Evolutionary conservation across 495 filamentous ascomycete species (phyloP), one percentile per base, ranked within the genome.

Genomic region (Penicillium robsamsonii): DNA sequence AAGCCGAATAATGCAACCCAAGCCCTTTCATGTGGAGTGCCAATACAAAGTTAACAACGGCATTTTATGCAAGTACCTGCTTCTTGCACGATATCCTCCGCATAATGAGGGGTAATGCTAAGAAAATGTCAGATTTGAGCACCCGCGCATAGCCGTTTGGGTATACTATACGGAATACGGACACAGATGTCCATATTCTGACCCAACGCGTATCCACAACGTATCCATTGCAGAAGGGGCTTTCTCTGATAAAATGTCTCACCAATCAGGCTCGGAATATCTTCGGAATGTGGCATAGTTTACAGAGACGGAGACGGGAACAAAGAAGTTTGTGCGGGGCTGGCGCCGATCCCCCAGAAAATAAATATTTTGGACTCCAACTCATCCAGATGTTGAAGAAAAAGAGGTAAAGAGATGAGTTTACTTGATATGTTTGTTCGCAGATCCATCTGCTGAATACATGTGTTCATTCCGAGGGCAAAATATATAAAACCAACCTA

Each of bases 61-160:
- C 6, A 10, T 7, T 2, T 30, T 29, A 22, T 41, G 38, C 31
- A 50, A 24, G 18, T 27, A 4, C n/a, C n/a, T 15, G 12, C 47
- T 40, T 25, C 11, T 29, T 42, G 29, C 41, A 38, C n/a, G 6
- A 38, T 38, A n/a, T 17, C n/a, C 35, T n/a, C 35, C 35, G 15
- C 15, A 30, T 25, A 12, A 15, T 43, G 50, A 30, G 50, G 50
- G 50, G 50, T 43, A 52, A 31, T 9, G 45, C 45, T 47, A 9
- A 46, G 27, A 47, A 17, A 6, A 47, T 31, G 29, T 1, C 29
- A 29, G 10, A 8, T 12, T 12, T 5, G 4, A 31, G 27, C 27
- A 6, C 44, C 20, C n/a, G n/a, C 13, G 45, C 29, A 27, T 27
- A 15, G 11, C 27, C 9, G 17, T 4, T 18, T 15, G 25, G 13